A percentile compares a stretch with the other conserved stretches of the same genome.
phyloP scores from a whole-genome alignment of 805 yeast species.

The Starmerella stellata region DNA sequence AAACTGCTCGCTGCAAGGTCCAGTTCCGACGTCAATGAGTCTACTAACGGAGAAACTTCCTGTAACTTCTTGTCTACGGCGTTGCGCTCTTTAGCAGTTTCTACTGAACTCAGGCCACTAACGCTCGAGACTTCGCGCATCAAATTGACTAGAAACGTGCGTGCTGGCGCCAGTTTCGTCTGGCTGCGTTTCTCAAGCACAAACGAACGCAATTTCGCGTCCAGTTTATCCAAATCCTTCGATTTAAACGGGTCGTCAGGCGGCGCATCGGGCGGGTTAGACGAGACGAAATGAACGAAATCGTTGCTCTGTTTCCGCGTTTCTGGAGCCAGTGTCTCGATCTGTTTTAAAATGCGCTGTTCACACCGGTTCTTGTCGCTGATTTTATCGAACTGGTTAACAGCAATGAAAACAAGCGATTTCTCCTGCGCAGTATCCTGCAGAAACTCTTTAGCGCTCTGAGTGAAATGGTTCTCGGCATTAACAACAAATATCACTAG shows the following conservation, averaged over 20 bases:
- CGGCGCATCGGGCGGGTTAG: constrained; percentile 16
- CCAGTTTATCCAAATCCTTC: constrained; percentile 53
- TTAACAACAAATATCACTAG: constrained; percentile 88
- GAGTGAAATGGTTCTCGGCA: constrained; percentile 89
- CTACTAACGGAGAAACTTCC: constrained; percentile 46
- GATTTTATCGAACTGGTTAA: constrained; percentile 78
- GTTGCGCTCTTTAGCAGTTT: constrained; percentile 29
- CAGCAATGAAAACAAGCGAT: constrained; percentile 80
- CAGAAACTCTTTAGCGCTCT: constrained; percentile 86
- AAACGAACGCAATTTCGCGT: constrained; percentile 67
- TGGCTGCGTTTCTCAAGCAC: constrained; percentile 74
- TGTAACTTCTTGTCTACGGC: constrained; percentile 33
- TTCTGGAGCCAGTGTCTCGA: constrained; percentile 70
- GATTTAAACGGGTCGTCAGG: constrained; percentile 14
- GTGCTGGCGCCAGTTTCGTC: constrained; percentile 83
- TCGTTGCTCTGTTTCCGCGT: constrained; percentile 76
- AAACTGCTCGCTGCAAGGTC: constrained; percentile 39
- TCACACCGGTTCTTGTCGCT: constrained; percentile 64
- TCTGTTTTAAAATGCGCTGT: constrained; percentile 62
- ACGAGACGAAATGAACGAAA: constrained; percentile 78
- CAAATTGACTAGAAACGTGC: constrained; percentile 59
- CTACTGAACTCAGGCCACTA: constrained; percentile 42
- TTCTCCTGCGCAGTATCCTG: constrained; percentile 80
- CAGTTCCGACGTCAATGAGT: constrained; percentile 34
- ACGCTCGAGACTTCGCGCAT: constrained; percentile 45